These are phyloP conservation scores for Lupinus albus DNA, from an alignment of 306 rosid genomes.

Conservation along the genomic window DNA sequence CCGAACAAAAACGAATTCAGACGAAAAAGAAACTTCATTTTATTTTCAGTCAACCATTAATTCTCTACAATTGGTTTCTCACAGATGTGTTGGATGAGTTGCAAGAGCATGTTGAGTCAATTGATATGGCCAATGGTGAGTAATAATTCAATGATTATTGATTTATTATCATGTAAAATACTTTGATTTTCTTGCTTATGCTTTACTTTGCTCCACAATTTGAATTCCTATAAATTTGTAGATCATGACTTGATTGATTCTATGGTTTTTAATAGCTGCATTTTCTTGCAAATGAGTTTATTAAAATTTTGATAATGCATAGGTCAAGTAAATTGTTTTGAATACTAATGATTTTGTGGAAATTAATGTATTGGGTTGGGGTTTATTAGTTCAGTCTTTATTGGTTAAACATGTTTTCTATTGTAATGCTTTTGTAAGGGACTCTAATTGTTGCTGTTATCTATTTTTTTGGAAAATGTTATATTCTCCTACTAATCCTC, in stretches of 20 bases:
- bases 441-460: neutral
- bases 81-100: constrained; percentile 86
- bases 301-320: neutral
- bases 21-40: neutral
- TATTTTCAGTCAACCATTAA: neutral
- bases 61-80: constrained; percentile 21
- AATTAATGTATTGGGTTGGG: neutral
- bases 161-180: neutral
- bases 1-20: neutral
- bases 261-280: neutral
- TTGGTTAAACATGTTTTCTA: neutral
- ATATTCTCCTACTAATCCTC: too few species aligned
- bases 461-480: too few species aligned
- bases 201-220: too few species aligned
- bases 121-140: constrained; percentile 95
- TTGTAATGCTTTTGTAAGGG: neutral
- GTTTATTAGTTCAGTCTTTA: constrained; percentile 4
- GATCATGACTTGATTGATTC: constrained; percentile 12
- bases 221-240: neutral
- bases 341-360: neutral
- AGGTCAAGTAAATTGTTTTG: neutral
- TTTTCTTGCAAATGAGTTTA: neutral
- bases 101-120: constrained; percentile 95
- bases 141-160: constrained; percentile 8
- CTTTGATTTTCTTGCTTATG: constrained; percentile 8